Percentiles rank a stretch among this genome's conserved stretches.
Conservation (phyloP, 2,329 filamentous ascomycete species). For the Talaromyces funiculosus region DNA sequence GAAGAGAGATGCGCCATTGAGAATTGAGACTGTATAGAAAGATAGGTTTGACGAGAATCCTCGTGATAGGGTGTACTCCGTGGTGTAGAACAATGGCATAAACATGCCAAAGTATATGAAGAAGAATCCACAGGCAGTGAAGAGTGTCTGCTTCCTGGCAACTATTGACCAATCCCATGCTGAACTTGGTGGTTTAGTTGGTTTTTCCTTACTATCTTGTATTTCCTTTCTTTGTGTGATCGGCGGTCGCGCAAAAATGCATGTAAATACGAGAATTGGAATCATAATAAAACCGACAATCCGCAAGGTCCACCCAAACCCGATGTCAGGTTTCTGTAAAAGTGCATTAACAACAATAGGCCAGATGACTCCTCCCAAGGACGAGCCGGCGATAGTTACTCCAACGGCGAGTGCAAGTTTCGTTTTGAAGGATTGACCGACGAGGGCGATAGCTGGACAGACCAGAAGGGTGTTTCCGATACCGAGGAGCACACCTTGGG, state of each 20-base stretch:
- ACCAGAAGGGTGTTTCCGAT: conserved; percentile 26
- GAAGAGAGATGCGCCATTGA: conserved; percentile 36
- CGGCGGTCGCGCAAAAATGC: conserved; percentile 17
- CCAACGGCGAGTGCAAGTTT: conserved; percentile 29
- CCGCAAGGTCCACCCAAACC: conserved; percentile 35
- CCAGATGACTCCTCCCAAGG: conserved; percentile 33
- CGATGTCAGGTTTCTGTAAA: conserved; percentile 21
- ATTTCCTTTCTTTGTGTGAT: background rate
- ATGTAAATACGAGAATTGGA: conserved; percentile 29
- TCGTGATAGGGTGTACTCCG: conserved; percentile 24
- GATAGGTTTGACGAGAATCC: conserved; percentile 27
- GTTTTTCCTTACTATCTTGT: conserved; percentile 5
- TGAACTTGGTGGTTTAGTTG: background rate
- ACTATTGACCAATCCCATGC: conserved; percentile 21
- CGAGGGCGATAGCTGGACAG: conserved; percentile 27
- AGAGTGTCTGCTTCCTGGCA: conserved; percentile 19
- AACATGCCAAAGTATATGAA: conserved; percentile 37
- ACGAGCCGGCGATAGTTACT: conserved; percentile 29
- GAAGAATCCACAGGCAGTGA: conserved; percentile 30
- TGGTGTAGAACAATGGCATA: conserved; percentile 35
- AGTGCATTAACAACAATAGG: conserved; percentile 29
- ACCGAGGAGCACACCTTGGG: conserved; percentile 32
- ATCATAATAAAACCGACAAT: conserved; percentile 39
- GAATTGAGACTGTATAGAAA: conserved; percentile 35
- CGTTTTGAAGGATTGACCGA: conserved; percentile 26